These are phyloP conservation scores for Hansfordia pulvinata DNA, from an alignment of 2,329 filamentous ascomycete species.

Conservation along the genomic window DNA sequence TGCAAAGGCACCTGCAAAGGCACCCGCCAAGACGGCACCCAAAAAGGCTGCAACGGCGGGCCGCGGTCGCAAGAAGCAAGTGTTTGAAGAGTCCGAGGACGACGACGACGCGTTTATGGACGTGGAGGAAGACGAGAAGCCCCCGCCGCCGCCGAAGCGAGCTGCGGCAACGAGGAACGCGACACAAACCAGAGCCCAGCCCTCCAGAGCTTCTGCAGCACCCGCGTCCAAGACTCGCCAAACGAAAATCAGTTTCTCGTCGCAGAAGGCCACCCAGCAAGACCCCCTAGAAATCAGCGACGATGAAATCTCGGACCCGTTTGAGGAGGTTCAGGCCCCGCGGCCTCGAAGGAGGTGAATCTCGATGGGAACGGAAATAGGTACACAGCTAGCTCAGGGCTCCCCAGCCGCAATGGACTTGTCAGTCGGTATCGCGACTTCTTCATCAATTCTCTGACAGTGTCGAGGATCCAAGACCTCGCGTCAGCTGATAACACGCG, in stretches of 20 bases:
- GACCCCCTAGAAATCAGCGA: slow-evolving; percentile 47
- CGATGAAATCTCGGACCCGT: slow-evolving; percentile 47
- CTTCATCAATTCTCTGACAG: no score
- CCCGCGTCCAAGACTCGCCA: slow-evolving; percentile 23
- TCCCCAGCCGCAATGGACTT: no score
- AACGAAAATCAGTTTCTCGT: slow-evolving; percentile 33
- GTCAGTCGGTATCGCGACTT: no score
- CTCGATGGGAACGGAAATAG: no score
- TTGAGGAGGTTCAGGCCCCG: no score
- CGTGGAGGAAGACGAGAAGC: slow-evolving; percentile 31
- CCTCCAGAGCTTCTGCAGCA: slow-evolving; percentile 10
- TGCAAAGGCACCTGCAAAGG: slow-evolving; percentile 26
- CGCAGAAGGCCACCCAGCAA: slow-evolving; percentile 28
- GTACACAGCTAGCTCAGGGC: no score
- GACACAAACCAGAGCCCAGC: slow-evolving; percentile 20
- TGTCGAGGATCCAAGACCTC: no score
- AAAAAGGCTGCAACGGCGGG: slow-evolving; percentile 17
- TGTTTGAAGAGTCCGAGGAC: slow-evolving; percentile 24
- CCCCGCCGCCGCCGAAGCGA: slow-evolving; percentile 21
- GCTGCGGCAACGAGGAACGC: slow-evolving; percentile 14
- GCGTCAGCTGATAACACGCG: no score
- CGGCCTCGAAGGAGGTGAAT: no score
- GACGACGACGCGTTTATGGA: slow-evolving; percentile 39
- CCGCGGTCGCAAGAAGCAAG: slow-evolving; percentile 25
- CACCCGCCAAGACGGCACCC: slow-evolving; percentile 31